Evolutionary conservation across 2,329 filamentous ascomycete genomes (phyloP), one percentile per base, ranked within the genome.

Genomic region (Pseudopithomyces chartarum): DNA sequence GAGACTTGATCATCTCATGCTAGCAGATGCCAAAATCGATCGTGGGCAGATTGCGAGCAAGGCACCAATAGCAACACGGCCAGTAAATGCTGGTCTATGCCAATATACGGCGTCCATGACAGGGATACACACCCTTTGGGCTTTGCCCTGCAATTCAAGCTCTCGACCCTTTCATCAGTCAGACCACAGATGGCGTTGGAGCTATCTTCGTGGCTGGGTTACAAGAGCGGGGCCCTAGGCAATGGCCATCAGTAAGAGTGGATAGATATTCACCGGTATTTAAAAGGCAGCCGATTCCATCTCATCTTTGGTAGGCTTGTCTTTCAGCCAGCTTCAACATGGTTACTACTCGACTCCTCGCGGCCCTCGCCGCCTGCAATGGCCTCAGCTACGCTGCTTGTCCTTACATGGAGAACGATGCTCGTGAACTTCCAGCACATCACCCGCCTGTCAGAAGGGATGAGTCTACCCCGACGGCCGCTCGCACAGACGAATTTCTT

Each of bases 371-470:
- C 62, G 65, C 63, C 47, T 65, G 57, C 40, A 54, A 56, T 42
- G 62, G 62, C 23, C 38, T 69, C 55, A 61, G 62, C 29, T 49
- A 67, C 38, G 68, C 68, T 52, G 61, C 58, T 59, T 77, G 74
- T 51, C 74, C 74, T n/a, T 73, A 67, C 51, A 77, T 77, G 74
- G 65, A 68, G 26, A 61, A 56, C 23, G 66, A 73, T 43, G 60
- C 67, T 58, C 63, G 60, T 40, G 66, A 69, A 44, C 55, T 69
- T 38, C 69, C 71, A 29, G 64, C 64, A 8, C 57, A 64, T 43
- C 72, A 75, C 51, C 66, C 68, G 55, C 59, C 59, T 38, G 63
- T 70, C 53, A 69, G 67, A 55, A 61, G 71, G 54, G 66, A 71
- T 55, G 65, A 59, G n/a, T 47, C 58, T 19, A 52, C 54, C 1